Evolutionary conservation across 2,329 filamentous ascomycete genomes (phyloP).

Genomic region (Phialocephala subalpina): DNA sequence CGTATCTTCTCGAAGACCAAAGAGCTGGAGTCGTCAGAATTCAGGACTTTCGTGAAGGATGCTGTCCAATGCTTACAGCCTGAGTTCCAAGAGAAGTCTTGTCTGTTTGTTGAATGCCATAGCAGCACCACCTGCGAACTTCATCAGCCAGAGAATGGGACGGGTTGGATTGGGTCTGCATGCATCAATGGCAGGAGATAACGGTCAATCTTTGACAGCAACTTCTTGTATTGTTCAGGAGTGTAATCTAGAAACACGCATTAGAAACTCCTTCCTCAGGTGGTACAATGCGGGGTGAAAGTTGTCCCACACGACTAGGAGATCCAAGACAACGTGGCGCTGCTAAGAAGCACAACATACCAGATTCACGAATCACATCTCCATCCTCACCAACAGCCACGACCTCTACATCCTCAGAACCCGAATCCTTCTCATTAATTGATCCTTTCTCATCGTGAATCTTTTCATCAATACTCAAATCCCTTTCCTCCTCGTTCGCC

Average conservation of each 20-base stretch:
- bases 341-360: slow-evolving; percentile 17
- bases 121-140: slow-evolving; percentile 46
- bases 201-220: slow-evolving; percentile 53
- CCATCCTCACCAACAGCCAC: slow-evolving; percentile 19
- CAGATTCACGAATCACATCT: slow-evolving; percentile 26
- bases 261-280: neutral
- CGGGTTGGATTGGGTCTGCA: slow-evolving; percentile 30
- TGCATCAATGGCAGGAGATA: slow-evolving; percentile 57
- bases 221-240: slow-evolving; percentile 48
- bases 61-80: slow-evolving; percentile 40
- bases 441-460: slow-evolving; percentile 14
- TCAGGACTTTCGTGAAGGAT: neutral
- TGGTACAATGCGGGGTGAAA: slow-evolving; percentile 2
- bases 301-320: neutral
- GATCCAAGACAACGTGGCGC: too few relatives aligned
- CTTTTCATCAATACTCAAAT: slow-evolving; percentile 5
- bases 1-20: slow-evolving; percentile 56
- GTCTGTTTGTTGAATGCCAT: slow-evolving; percentile 58
- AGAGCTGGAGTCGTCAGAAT: slow-evolving; percentile 27
- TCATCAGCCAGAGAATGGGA: neutral
- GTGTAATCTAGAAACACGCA: slow-evolving; percentile 40
- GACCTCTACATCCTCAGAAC: slow-evolving; percentile 21
- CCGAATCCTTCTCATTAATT: slow-evolving; percentile 19
- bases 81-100: slow-evolving; percentile 59
- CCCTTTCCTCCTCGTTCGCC: neutral